Conservation (phyloP, 108 stramenopile species). For the Nitzschia palea region DNA sequence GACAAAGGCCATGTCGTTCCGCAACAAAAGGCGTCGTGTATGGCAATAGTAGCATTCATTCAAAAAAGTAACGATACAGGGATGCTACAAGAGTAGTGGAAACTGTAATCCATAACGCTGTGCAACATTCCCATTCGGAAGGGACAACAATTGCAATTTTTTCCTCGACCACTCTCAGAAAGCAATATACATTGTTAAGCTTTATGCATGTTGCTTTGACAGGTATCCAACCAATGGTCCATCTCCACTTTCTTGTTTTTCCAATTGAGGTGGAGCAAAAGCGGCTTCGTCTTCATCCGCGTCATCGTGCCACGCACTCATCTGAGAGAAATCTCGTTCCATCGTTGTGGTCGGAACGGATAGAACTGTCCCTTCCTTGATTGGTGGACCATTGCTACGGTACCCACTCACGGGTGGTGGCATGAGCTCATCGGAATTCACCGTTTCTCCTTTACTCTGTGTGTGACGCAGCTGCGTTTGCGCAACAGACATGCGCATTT, state of each 20-base stretch:
- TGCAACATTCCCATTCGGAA: no score
- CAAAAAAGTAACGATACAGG: no score
- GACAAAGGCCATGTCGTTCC: conserved; percentile 37
- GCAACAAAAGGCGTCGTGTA: conserved; percentile 4
- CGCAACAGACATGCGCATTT: conserved; percentile 35
- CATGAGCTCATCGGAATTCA: conserved; percentile 24
- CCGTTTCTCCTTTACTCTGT: conserved; percentile 8
- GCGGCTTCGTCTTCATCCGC: conserved; percentile 11
- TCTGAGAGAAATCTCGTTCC: conserved; percentile 36
- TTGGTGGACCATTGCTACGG: neutral
- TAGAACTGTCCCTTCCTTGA: conserved; percentile 15
- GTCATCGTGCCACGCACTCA: conserved; percentile 31
- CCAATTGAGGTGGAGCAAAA: conserved; percentile 17
- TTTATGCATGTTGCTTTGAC: neutral
- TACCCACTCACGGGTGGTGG: conserved; percentile 11
- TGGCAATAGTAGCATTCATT: conserved; percentile 7
- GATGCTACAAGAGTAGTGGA: no score
- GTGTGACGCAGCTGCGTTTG: conserved; percentile 1
- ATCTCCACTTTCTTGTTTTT: conserved; percentile 13
- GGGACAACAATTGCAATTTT: no score
- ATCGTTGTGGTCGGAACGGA: conserved; percentile 36
- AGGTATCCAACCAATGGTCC: conserved; percentile 4
- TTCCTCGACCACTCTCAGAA: no score
- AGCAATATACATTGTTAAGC: no score
- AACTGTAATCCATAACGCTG: no score